Base-by-base conservation (phyloP, 2,329 filamentous ascomycete genomes). In the Xylariaceae sp. region DNA sequence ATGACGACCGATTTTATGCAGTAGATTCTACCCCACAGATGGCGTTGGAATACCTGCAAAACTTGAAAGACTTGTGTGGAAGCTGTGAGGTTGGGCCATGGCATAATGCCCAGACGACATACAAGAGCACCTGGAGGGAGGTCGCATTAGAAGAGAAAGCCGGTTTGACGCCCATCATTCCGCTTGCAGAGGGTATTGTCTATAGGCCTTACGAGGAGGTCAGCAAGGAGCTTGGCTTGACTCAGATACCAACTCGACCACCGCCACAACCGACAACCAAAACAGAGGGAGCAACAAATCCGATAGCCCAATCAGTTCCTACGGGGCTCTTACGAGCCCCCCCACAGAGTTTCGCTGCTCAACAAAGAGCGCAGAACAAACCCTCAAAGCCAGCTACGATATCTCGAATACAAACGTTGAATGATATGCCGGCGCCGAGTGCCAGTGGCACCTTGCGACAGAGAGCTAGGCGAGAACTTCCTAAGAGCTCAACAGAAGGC, bases 81-180 rank as follows among this genome's bases (percentile, higher is more conserved):
- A 76, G 79, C 33, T 86, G 83, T 63, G 77, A 80, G 32, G 80
- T 87, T 45, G 84, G 84, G 0, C 81, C 82, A 2, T 84, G 77
- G 76, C 75, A 71, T 48, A 62, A 72, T 8, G 69, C 73, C 3
- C 74, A 80, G 57, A 68, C 78, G 21, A 70, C 78, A 2, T 77
- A 81, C 62, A 81, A 79, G 35, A 80, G 81, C 45, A 82, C 82
- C 1, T 87, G 85, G 79, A 82, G 83, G 63, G 85, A 88, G 65
- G 83, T 87, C 70, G 83, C 83, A 0, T 78, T 83, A n/a, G 85
- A 88, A 69, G 85, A 88, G 67, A 83, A 87, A 68, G 81, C 82
- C 33, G 83, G 84, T 1, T 72, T 87, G 48, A 87, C 84, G 0
- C 85, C 84, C 0, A 75, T 77, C 58, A 86, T 87, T 52, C 85